These are phyloP conservation scores for Artemisia tridentata DNA, from an alignment of 129 eudicot genomes.

Conservation along the genomic window DNA sequence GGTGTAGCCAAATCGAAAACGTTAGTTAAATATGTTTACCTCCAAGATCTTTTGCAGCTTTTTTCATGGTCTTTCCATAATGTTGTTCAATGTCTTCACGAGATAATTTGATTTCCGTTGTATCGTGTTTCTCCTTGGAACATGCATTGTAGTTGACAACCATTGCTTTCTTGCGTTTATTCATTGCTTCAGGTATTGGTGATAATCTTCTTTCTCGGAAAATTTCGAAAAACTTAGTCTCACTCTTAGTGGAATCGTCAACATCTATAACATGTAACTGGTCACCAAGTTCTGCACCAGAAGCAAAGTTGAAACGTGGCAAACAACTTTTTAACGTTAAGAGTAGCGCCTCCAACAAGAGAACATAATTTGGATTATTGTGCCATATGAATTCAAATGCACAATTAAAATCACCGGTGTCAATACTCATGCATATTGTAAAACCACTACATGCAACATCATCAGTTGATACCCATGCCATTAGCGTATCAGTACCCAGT, in stretches of 20 bases:
- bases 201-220: neutral
- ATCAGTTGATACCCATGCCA: no score
- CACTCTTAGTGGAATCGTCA: no score
- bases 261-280: no score
- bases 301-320: no score
- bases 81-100: no score
- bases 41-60: neutral
- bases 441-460: neutral
- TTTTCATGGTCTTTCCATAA: neutral
- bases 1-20: neutral
- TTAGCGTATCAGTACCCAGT: neutral
- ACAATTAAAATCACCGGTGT: neutral
- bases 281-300: no score
- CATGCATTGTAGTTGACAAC: no score
- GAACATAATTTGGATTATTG: neutral
- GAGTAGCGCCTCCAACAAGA: no score
- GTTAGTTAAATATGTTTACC: no score
- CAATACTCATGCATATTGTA: neutral
- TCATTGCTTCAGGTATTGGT: no score
- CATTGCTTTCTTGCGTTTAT: no score
- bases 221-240: neutral
- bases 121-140: neutral
- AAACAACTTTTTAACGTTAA: no score
- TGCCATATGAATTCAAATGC: constrained; percentile 1
- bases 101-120: neutral